A percentile compares a stretch with the other conserved stretches of the same genome.
These are phyloP conservation scores for Rhynchosporium agropyri DNA, from an alignment of 2,329 filamentous ascomycete genomes.

Conservation along the genomic window DNA sequence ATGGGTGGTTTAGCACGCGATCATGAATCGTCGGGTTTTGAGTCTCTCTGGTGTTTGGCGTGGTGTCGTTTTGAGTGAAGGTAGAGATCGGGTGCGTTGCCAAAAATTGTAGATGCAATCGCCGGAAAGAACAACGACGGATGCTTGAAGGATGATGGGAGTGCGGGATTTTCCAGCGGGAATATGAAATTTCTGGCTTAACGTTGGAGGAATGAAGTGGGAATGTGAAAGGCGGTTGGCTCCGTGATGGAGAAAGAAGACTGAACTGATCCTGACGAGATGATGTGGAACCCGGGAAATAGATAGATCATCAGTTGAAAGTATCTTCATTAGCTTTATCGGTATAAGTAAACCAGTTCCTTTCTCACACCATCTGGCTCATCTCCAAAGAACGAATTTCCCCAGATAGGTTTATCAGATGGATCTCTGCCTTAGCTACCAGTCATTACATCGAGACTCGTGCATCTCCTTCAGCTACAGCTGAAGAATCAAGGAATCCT, in stretches of 20 bases:
- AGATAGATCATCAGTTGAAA: background rate
- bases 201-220: background rate
- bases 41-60: background rate
- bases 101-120: background rate
- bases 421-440: background rate
- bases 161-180: background rate
- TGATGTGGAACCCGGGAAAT: background rate
- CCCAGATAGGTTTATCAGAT: conserved; percentile 1
- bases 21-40: no score
- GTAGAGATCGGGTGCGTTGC: background rate
- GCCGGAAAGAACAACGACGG: background rate
- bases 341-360: background rate
- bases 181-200: background rate
- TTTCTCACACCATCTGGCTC: background rate
- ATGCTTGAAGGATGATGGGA: conserved; percentile 2
- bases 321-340: background rate
- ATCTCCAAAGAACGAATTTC: background rate
- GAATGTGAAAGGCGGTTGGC: background rate
- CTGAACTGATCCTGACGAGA: background rate
- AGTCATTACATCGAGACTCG: background rate
- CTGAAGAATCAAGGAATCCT: conserved; percentile 5
- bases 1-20: no score
- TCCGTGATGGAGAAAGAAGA: background rate
- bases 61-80: background rate
- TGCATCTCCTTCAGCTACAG: background rate